Base-by-base conservation (phyloP, 1,139 yeast species). In the Nakaseomyces bracarensis region DNA sequence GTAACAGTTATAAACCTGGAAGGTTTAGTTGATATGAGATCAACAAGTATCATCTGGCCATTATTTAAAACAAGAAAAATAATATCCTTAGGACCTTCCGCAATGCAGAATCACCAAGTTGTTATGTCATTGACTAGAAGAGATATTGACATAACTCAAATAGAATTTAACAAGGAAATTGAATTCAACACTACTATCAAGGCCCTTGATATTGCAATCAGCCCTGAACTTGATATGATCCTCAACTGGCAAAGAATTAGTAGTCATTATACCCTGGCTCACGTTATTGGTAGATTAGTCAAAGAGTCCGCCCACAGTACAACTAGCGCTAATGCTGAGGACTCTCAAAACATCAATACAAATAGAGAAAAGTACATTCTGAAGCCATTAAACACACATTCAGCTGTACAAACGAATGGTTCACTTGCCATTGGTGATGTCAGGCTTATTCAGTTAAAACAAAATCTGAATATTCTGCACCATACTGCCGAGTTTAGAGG, bases 401-500 rank as follows among this genome's bases (percentile, higher is more conserved):
- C 56, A 3, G 51, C 46, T 38, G 44, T 54, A 11, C 58, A 56
- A 23, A 46, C 54, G 3, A 53, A 54, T 18, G 55, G 58, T 4
- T 61, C 68, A 3, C 65, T 87, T 34, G 82, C 93, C 22, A 85
- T 91, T 48, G 99, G 99, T 39, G 96, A 89, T 57, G 78, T 93
- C 41, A 72, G 84, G 48, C 68, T 91, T 28, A 85, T 95, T 0
- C 95, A 87, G 52, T 68, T 91, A 44, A 81, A 84, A 54, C 77
- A 77, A 53, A 73, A 72, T 46, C 67, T 89, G 39, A 63, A 72
- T 22, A 68, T 70, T 15, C 64, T 67, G 41, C 82, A 85, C 43
- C 75, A 82, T 53, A 69, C 70, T 43, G 96, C 95, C 0, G 96
- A 89, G 55, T 86, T 91, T 60, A 79, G 83, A 57, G 93, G 96